Evolutionary conservation across 1,139 yeast genomes (phyloP).

Genomic region (Lodderomyces jiufengensis): DNA sequence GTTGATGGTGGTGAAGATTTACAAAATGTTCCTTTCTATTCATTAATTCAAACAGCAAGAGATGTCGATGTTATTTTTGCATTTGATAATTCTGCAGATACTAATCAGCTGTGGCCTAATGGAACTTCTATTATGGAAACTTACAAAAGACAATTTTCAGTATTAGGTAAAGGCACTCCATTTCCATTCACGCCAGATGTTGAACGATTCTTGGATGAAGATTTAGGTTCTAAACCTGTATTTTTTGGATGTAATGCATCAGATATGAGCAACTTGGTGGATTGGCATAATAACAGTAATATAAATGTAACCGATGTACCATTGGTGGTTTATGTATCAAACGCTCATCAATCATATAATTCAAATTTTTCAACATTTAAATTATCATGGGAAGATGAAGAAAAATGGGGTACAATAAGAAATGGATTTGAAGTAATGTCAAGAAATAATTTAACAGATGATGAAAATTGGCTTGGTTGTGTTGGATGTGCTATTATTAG

Average conservation of each 20-base stretch:
- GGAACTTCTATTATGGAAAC: constrained; percentile 66
- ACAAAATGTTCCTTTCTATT: constrained; percentile 76
- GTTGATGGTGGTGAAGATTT: constrained; percentile 91
- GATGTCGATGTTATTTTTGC: constrained; percentile 78
- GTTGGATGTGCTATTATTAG: constrained; percentile 47
- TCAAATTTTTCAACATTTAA: constrained; percentile 40
- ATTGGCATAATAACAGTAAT: constrained; percentile 25
- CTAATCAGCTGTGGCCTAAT: constrained; percentile 66
- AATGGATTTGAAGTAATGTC: constrained; percentile 42
- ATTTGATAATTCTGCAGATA: constrained; percentile 82
- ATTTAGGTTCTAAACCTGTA: constrained; percentile 30
- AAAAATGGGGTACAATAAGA: constrained; percentile 27
- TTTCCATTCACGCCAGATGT: constrained; percentile 40
- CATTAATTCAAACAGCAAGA: constrained; percentile 69
- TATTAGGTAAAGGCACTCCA: constrained; percentile 39
- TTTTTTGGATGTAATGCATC: constrained; percentile 42
- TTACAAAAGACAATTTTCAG: constrained; percentile 45
- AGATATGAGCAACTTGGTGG: constrained; percentile 27
- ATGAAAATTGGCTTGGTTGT: constrained; percentile 36
- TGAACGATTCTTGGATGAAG: constrained; percentile 24
- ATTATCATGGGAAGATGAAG: constrained; percentile 36
- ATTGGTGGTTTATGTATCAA: constrained; percentile 38
- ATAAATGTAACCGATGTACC: constrained; percentile 36
- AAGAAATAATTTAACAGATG: constrained; percentile 33
- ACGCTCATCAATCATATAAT: constrained; percentile 26